Evolutionary conservation across 2,329 filamentous ascomycete genomes (phyloP).

Genomic region (Microsporum canis): DNA sequence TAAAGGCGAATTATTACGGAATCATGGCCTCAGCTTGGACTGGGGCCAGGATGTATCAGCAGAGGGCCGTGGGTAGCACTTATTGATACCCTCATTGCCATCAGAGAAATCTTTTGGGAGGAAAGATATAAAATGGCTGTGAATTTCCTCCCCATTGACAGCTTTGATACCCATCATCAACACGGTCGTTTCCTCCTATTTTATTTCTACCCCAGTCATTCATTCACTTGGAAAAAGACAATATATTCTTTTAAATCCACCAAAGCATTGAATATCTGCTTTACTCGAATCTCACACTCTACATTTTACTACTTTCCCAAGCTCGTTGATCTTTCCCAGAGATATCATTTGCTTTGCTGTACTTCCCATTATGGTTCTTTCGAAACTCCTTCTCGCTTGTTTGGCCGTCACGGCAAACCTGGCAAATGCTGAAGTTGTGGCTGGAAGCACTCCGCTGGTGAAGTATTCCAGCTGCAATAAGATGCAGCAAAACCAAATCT

Average conservation of each 20-base stretch:
- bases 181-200: background rate
- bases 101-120: background rate
- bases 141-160: background rate
- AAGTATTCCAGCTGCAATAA: background rate
- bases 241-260: background rate
- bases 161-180: background rate
- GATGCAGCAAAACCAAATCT: background rate
- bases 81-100: background rate
- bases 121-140: background rate
- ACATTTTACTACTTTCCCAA: background rate
- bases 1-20: background rate
- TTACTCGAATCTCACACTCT: background rate
- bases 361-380: background rate
- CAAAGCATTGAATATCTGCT: background rate
- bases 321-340: too few species aligned
- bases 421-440: background rate
- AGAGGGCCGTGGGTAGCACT: background rate
- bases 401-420: background rate
- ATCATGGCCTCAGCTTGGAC: background rate
- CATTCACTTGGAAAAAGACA: background rate
- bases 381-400: background rate
- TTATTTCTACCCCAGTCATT: background rate
- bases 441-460: background rate
- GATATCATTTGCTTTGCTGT: background rate
- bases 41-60: background rate